Conservation (phyloP, 148 eudicot genomes). For the Beta vulgaris region DNA sequence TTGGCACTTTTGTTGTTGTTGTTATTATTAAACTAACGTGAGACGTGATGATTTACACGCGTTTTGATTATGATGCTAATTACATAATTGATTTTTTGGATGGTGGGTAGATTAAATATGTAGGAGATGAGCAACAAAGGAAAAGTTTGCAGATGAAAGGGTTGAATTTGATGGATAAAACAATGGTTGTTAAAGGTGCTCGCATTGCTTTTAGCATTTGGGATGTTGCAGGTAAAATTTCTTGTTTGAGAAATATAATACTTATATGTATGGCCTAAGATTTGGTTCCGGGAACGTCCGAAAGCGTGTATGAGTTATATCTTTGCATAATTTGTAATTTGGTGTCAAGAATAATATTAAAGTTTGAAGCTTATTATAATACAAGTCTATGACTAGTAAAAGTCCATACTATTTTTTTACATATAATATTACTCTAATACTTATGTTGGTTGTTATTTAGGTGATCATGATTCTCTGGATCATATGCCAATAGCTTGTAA, state of each 20-base stretch:
- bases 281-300: no score
- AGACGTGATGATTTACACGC: neutral
- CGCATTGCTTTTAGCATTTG: conserved; percentile 82
- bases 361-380: neutral
- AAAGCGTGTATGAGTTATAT: neutral
- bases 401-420: no score
- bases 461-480: conserved; percentile 50
- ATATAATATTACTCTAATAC: no score
- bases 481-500: conserved; percentile 85
- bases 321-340: neutral
- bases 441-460: conserved; percentile 35
- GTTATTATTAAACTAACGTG: no score
- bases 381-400: no score
- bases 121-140: conserved; percentile 80
- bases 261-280: no score
- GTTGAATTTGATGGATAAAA: conserved; percentile 76
- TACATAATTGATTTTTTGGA: neutral
- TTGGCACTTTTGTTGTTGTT: neutral
- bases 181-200: conserved; percentile 57
- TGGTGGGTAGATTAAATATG: conserved; percentile 60
- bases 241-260: no score
- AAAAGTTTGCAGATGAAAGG: conserved; percentile 69
- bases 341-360: neutral
- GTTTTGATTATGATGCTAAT: neutral
- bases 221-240: conserved; percentile 81